These are phyloP conservation scores for Periglandula ipomoeae DNA, from an alignment of 2,329 filamentous ascomycete species.

Conservation along the genomic window DNA sequence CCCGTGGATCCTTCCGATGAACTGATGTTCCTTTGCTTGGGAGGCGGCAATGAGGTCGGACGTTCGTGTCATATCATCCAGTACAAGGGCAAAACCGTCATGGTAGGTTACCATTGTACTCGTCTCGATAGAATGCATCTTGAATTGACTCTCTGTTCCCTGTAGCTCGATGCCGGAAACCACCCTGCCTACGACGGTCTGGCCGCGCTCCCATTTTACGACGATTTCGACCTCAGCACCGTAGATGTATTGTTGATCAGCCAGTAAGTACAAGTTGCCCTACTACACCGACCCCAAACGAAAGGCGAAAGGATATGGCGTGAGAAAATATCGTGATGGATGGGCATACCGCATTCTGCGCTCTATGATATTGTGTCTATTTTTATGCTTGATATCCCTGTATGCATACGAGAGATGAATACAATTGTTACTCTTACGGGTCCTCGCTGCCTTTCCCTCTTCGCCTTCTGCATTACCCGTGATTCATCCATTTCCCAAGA, in stretches of 20 bases:
- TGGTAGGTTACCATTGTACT: constrained; percentile 48
- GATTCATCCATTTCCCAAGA: not conserved
- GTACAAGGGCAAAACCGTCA: constrained; percentile 98
- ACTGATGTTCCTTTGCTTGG: constrained; percentile 85
- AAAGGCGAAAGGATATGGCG: not conserved
- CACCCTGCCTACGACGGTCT: constrained; percentile 95
- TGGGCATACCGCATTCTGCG: not conserved
- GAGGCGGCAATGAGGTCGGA: constrained; percentile 94
- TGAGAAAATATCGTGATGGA: not conserved
- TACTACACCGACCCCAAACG: not conserved
- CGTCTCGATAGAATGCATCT: not conserved
- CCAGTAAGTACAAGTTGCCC: constrained; percentile 63
- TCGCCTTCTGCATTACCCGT: not conserved
- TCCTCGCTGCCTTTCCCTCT: constrained; percentile 6
- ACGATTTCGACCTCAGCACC: constrained; percentile 95
- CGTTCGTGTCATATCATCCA: constrained; percentile 96
- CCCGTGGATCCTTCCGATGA: constrained; percentile 90
- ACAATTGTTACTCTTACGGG: constrained; percentile 22
- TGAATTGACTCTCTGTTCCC: constrained; percentile 1
- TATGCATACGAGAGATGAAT: constrained; percentile 27
- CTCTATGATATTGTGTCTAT: not conserved
- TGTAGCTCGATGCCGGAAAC: constrained; percentile 88
- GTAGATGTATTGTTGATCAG: constrained; percentile 96
- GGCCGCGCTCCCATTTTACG: constrained; percentile 89
- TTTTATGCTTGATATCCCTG: constrained; percentile 15